Percentiles rank a stretch among this genome's conserved stretches.
phyloP scores from a whole-genome alignment of 768 basidiomycete genomes.

The Suillus cothurnatus region DNA sequence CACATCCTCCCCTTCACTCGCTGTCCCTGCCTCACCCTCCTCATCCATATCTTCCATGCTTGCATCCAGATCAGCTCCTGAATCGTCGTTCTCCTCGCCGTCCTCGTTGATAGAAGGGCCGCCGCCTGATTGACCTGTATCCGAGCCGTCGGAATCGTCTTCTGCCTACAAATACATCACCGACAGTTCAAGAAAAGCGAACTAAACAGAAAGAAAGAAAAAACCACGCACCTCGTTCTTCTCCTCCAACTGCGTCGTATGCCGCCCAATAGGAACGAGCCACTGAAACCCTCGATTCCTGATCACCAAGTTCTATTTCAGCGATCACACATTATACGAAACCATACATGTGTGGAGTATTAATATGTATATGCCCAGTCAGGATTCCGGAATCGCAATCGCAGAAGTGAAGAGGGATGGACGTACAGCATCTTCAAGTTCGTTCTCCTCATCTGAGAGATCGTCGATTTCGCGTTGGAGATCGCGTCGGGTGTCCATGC shows the following conservation, averaged over 20 bases:
- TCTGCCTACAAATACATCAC: constrained; percentile 29
- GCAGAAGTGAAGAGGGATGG: background rate
- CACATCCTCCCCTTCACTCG: background rate
- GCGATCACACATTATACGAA: background rate
- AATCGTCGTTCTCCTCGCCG: constrained; percentile 43
- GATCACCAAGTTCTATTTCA: constrained; percentile 54
- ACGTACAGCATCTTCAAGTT: constrained; percentile 75
- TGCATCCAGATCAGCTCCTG: constrained; percentile 39
- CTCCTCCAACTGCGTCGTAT: constrained; percentile 76
- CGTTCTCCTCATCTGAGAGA: constrained; percentile 81
- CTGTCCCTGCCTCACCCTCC: constrained; percentile 18
- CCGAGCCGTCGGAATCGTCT: constrained; percentile 36
- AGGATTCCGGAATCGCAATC: background rate
- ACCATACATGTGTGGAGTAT: background rate
- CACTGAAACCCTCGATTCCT: constrained; percentile 68
- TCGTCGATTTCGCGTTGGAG: constrained; percentile 79
- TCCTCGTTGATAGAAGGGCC: constrained; percentile 28
- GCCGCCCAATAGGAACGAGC: constrained; percentile 73
- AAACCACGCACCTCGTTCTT: constrained; percentile 70
- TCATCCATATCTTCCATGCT: constrained; percentile 46
- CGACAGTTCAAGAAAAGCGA: background rate
- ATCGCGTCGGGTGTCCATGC: constrained; percentile 66
- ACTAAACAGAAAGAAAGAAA: background rate
- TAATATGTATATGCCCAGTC: too few relatives aligned
- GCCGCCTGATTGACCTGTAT: constrained; percentile 33